phyloP scores from a whole-genome alignment of 768 basidiomycete species.

The Termitomyces sp. region DNA sequence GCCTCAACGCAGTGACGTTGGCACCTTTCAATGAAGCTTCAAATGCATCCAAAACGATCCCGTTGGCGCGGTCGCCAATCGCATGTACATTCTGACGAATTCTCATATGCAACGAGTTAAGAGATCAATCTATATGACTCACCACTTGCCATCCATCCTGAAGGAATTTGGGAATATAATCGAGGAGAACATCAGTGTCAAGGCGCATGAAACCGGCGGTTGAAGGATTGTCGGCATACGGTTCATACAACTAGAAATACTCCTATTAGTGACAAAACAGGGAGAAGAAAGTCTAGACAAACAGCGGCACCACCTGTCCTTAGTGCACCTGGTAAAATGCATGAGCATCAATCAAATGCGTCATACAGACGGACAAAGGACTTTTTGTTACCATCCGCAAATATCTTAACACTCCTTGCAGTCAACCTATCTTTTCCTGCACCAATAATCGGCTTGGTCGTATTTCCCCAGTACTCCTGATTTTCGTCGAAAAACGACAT shows the following conservation, averaged over 20 bases:
- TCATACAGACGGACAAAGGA: conserved; percentile 1
- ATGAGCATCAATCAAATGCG: conserved; percentile 1
- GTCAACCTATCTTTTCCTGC: conserved; percentile 59
- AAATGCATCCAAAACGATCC: conserved; percentile 78
- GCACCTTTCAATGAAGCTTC: conserved; percentile 57
- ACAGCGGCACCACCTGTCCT: conserved; percentile 89
- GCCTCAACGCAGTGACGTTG: conserved; percentile 61
- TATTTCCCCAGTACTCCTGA: conserved; percentile 71
- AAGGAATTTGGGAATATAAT: conserved; percentile 64
- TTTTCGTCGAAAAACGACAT: conserved; percentile 70
- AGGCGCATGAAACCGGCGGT: conserved; percentile 78
- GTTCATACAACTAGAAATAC: conserved; percentile 60
- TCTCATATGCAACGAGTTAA: neutral
- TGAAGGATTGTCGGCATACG: conserved; percentile 74
- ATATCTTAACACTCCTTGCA: conserved; percentile 75
- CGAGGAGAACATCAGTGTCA: conserved; percentile 51
- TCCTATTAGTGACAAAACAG: neutral
- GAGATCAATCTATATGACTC: conserved; percentile 22
- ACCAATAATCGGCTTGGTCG: conserved; percentile 45
- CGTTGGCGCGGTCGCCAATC: conserved; percentile 85
- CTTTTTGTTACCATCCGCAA: conserved; percentile 53
- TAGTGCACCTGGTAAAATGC: conserved; percentile 55
- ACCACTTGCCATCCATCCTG: conserved; percentile 90
- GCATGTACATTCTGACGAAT: conserved; percentile 73
- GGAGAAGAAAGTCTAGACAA: conserved; percentile 10